Conservation (phyloP, 208 protist species). For the Giardia duodenalis region DNA sequence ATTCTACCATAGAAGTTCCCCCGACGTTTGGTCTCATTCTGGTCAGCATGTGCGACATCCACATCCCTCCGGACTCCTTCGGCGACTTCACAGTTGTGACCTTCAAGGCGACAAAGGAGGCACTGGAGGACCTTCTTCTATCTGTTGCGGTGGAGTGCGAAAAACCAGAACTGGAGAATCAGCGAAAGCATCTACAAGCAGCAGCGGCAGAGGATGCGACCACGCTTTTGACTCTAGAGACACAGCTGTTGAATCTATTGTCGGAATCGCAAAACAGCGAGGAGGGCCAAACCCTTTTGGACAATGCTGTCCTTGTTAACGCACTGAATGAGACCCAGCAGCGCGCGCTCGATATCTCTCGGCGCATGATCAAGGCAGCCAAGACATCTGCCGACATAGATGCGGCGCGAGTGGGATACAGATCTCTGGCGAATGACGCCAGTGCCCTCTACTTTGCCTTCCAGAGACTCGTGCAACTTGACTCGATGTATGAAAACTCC, state of each 20-base stretch:
- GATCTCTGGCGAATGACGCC: neutral
- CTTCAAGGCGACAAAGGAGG: conserved; percentile 17
- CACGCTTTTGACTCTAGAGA: neutral
- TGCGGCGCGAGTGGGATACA: neutral
- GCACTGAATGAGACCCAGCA: neutral
- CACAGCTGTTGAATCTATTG: neutral
- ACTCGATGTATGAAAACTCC: conserved; percentile 28
- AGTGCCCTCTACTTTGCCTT: neutral
- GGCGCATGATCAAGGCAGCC: conserved; percentile 9
- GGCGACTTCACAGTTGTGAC: conserved; percentile 55
- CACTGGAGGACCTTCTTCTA: conserved; percentile 2
- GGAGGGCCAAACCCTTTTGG: neutral
- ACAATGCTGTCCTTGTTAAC: neutral
- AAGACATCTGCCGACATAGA: neutral
- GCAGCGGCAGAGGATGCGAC: neutral
- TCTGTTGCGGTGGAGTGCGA: conserved; percentile 13
- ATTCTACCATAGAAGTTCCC: conserved; percentile 79
- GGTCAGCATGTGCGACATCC: conserved; percentile 91
- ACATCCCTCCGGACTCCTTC: conserved; percentile 81
- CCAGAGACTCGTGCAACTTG: conserved; percentile 6
- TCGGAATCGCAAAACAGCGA: neutral
- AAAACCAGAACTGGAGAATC: neutral
- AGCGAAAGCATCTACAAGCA: neutral
- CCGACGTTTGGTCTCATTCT: conserved; percentile 88
- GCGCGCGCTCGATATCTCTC: neutral